Evolutionary conservation across 202 grass and related monocot genomes (phyloP), one percentile per base, ranked within the genome.

Genomic region (Brachypodium distachyon): DNA sequence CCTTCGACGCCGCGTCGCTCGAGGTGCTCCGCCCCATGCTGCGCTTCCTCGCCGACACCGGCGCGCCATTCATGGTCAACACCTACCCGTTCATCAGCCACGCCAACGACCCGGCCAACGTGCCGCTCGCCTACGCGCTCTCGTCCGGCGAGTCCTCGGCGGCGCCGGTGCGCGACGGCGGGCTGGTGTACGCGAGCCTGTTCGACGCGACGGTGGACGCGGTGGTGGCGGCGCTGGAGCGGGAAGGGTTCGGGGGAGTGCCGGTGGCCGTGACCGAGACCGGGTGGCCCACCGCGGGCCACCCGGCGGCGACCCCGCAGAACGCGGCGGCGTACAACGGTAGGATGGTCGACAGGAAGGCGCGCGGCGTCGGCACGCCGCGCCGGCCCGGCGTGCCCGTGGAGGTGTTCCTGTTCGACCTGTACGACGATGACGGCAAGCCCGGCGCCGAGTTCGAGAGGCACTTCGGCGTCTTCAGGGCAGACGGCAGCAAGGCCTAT

Each of bases 161-260:
- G 1, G 5, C 68, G 21, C 31, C 82, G 4, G 84, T 90, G 61
- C 60, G 10, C 6, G 89, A 90, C 77, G 81, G 81, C 68, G 53
- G 39, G 63, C 67, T 87, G 80, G 52, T 17, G 13, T 96, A 96
- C 78, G 78, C 87, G 1, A 85, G 85, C 78, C 65, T 92, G 63
- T 83, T 96, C 77, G 87, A 92, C 77, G 89, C 87, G 58, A 87
- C 81, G 1, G 73, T 96, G 28, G 93, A 92, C 83, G 86, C 89
- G 10, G 12, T 81, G 28, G 70, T 72, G 72, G 73, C 86, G 14
- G 89, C 92, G 18, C 80, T 96, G 4, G 92, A 96, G 79, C 91
- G 54, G 79, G 83, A 89, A 39, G 92, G 89, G 3, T 89, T 89
- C 77, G 50, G 70, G 13, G 34, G 17, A 2, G 52, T 96, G n/a